Percentiles rank a stretch among this genome's conserved stretches.
These are phyloP conservation scores for Cordyceps cicadae DNA, from an alignment of 2,329 filamentous ascomycete species.

Conservation along the genomic window DNA sequence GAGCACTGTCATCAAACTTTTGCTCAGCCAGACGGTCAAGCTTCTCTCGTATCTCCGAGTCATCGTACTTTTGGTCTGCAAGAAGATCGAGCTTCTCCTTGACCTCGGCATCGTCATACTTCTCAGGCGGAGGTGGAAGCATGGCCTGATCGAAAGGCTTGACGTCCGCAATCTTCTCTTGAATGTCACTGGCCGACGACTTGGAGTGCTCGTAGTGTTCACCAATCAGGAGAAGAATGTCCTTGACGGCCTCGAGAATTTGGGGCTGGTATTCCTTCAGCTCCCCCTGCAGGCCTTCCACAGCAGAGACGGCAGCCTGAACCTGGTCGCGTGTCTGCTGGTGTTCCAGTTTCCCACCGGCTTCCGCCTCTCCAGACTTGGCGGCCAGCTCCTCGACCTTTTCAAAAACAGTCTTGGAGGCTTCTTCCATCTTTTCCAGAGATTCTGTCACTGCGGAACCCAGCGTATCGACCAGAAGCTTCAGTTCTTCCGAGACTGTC, in stretches of 20 bases:
- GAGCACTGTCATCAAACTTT: conserved; percentile 6
- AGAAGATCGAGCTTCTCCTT: conserved; percentile 28
- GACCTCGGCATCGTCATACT: conserved; percentile 47
- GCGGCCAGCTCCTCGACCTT: conserved; percentile 71
- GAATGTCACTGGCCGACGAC: conserved; percentile 46
- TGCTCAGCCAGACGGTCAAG: conserved; percentile 19
- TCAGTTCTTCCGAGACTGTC: conserved; percentile 76
- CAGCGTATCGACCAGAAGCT: conserved; percentile 75
- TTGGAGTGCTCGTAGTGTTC: conserved; percentile 87
- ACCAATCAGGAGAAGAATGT: conserved; percentile 73
- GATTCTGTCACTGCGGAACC: conserved; percentile 73
- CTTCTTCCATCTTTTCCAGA: conserved; percentile 77
- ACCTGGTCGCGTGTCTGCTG: conserved; percentile 75
- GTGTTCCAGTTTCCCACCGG: conserved; percentile 69
- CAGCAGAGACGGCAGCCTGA: conserved; percentile 61
- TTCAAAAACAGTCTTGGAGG: conserved; percentile 77
- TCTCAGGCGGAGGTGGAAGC: conserved; percentile 44
- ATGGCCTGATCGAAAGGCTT: conserved; percentile 52
- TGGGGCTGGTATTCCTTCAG: conserved; percentile 80
- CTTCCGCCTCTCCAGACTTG: conserved; percentile 67
- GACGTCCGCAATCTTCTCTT: conserved; percentile 53
- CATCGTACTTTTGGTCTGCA: conserved; percentile 24
- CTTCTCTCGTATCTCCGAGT: conserved; percentile 22
- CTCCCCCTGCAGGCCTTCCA: conserved; percentile 70
- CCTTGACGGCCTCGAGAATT: conserved; percentile 76